A percentile compares a stretch with the other conserved stretches of the same genome.
Conservation (phyloP, 1,139 yeast species). For the Debaryomyces robertsiae region DNA sequence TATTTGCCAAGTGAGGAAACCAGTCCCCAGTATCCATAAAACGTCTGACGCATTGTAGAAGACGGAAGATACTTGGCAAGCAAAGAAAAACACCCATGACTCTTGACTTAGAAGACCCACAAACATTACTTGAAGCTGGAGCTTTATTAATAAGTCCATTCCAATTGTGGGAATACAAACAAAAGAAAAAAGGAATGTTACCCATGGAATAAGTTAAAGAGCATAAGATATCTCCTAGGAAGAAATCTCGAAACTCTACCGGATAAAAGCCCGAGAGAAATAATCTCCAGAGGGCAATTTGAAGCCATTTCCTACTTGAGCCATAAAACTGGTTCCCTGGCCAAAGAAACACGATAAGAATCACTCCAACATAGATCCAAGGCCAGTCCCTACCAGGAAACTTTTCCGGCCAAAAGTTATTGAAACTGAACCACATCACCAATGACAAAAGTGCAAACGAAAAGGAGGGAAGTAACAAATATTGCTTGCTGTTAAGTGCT, state of each 20-base stretch:
- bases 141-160: constrained; percentile 44
- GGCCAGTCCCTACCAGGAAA: constrained; percentile 80
- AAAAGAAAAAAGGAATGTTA: constrained; percentile 81
- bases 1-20: constrained; percentile 97
- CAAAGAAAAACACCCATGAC: constrained; percentile 81
- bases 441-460: constrained; percentile 59
- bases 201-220: constrained; percentile 87
- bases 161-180: constrained; percentile 78
- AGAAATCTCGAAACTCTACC: constrained; percentile 92
- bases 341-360: constrained; percentile 54
- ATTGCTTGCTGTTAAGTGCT: constrained; percentile 69
- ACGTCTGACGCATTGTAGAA: constrained; percentile 88
- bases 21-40: constrained; percentile 90
- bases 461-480: constrained; percentile 61
- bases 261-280: constrained; percentile 85
- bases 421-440: constrained; percentile 75
- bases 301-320: constrained; percentile 71
- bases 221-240: constrained; percentile 86
- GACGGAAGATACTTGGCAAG: constrained; percentile 88
- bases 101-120: constrained; percentile 80
- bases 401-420: constrained; percentile 61
- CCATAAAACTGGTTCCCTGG: constrained; percentile 62
- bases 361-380: constrained; percentile 67
- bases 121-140: constrained; percentile 41
- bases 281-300: constrained; percentile 71